phyloP scores from a whole-genome alignment of 805 yeast species.

The Saccharomycodes ludwigii region DNA sequence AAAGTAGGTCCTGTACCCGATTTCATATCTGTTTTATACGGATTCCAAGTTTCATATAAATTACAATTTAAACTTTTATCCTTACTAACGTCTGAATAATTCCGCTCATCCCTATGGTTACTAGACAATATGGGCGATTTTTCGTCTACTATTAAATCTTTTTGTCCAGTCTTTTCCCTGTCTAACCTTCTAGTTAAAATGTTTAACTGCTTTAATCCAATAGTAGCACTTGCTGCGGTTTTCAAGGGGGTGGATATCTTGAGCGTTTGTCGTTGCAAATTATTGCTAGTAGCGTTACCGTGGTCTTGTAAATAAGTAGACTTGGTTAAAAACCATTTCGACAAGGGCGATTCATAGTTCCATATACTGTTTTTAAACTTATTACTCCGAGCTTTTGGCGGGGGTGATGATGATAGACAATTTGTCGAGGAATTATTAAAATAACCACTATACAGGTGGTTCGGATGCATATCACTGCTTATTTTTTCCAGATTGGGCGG shows the following conservation, averaged over 20 bases:
- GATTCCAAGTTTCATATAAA: too few species aligned
- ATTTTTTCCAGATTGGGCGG: slow-evolving; percentile 19
- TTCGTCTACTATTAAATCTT: slow-evolving; percentile 9
- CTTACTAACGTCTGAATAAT: too few species aligned
- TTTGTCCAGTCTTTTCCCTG: slow-evolving; percentile 7
- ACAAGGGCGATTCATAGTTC: slow-evolving; percentile 23
- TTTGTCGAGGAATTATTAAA: too few species aligned
- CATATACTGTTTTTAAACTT: slow-evolving; percentile 9
- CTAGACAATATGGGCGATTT: slow-evolving; percentile 17
- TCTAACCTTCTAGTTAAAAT: slow-evolving; percentile 15
- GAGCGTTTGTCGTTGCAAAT: too few species aligned
- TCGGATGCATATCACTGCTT: slow-evolving; percentile 11
- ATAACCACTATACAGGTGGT: too few species aligned
- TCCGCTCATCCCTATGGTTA: too few species aligned
- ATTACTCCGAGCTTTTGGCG: background rate
- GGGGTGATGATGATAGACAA: slow-evolving; percentile 2
- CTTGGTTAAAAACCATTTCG: slow-evolving; percentile 22
- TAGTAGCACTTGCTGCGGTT: too few species aligned
- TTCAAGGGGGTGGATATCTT: too few species aligned
- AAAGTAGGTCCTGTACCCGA: too few species aligned
- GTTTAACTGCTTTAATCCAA: slow-evolving; percentile 16
- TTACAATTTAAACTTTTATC: too few species aligned
- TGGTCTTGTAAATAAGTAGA: slow-evolving; percentile 17
- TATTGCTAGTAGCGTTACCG: too few species aligned
- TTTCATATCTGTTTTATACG: too few species aligned